Evolutionary conservation across 1,284 basidiomycete species (phyloP).

Genomic region (Ceratobasidium sp.): DNA sequence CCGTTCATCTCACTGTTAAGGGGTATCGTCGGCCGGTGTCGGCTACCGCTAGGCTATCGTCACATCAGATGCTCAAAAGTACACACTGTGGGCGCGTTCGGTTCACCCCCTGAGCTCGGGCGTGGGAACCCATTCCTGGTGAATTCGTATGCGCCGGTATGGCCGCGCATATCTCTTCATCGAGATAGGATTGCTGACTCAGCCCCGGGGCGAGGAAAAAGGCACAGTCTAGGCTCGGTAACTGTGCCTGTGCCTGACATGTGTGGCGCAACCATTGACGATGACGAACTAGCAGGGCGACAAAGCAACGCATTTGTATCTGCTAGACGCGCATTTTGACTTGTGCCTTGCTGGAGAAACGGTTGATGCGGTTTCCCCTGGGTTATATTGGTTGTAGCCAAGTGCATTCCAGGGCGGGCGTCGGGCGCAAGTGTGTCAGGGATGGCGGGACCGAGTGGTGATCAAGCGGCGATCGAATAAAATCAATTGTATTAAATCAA

Average conservation of each 20-base stretch:
- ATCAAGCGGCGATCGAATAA: conserved; percentile 15
- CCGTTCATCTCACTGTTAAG: too few relatives aligned
- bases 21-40: too few relatives aligned
- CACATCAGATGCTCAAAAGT: too few relatives aligned
- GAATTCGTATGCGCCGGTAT: conserved; percentile 6
- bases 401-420: neutral
- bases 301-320: neutral
- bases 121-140: too few relatives aligned
- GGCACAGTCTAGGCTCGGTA: conserved; percentile 12
- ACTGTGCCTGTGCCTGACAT: conserved; percentile 10
- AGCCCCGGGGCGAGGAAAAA: neutral
- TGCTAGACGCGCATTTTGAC: neutral
- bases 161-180: conserved; percentile 9
- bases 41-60: too few relatives aligned
- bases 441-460: conserved; percentile 9
- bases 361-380: neutral
- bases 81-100: too few relatives aligned
- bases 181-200: neutral
- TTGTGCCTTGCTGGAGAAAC: neutral
- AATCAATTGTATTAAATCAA: conserved; percentile 3
- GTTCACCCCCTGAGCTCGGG: too few relatives aligned
- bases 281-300: neutral
- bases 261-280: conserved; percentile 10
- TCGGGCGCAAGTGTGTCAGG: neutral
- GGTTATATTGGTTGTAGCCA: too few relatives aligned